A percentile compares a stretch with the other conserved stretches of the same genome.
phyloP scores from a whole-genome alignment of 225 moss, liverwort and hornwort genomes.

The Physcomitrellopsis africana region DNA sequence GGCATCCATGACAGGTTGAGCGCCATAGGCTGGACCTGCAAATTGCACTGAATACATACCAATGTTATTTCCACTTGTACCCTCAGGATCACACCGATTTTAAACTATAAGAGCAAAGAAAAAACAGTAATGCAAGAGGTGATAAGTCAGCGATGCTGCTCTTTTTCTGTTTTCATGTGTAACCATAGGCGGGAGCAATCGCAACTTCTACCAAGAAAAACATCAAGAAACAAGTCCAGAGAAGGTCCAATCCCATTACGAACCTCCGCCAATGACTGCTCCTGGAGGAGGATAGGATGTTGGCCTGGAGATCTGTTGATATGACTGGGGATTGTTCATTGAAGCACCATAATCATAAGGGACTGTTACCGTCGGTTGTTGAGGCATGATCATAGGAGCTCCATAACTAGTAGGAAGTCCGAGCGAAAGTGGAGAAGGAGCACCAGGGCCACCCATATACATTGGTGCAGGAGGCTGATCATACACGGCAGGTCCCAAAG shows the following conservation, averaged over 20 bases:
- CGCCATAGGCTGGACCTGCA: conserved; percentile 91
- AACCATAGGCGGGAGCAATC: not conserved
- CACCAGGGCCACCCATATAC: conserved; percentile 99
- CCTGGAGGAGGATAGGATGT: conserved; percentile 92
- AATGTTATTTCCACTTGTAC: conserved; percentile 34
- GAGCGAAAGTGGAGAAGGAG: conserved; percentile 91
- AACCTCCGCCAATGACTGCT: conserved; percentile 84
- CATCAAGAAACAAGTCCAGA: conserved; percentile 13
- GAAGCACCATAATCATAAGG: conserved; percentile 96
- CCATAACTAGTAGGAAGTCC: conserved; percentile 89
- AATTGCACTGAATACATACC: conserved; percentile 46
- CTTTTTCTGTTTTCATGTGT: not conserved
- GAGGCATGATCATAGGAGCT: conserved; percentile 91
- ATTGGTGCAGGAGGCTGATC: conserved; percentile 93
- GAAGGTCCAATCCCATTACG: conserved; percentile 12
- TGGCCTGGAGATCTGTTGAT: conserved; percentile 89
- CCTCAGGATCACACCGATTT: not conserved
- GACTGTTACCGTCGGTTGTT: conserved; percentile 84
- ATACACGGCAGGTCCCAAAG: conserved; percentile 84
- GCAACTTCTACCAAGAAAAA: conserved; percentile 1
- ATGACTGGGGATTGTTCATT: conserved; percentile 85
- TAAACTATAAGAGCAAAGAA: not conserved
- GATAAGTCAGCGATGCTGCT: not conserved
- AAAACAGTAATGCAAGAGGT: not conserved
- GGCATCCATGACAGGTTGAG: conserved; percentile 94